Conservation (phyloP, 495 filamentous ascomycete genomes). For the Penicillium psychrofluorescens region DNA sequence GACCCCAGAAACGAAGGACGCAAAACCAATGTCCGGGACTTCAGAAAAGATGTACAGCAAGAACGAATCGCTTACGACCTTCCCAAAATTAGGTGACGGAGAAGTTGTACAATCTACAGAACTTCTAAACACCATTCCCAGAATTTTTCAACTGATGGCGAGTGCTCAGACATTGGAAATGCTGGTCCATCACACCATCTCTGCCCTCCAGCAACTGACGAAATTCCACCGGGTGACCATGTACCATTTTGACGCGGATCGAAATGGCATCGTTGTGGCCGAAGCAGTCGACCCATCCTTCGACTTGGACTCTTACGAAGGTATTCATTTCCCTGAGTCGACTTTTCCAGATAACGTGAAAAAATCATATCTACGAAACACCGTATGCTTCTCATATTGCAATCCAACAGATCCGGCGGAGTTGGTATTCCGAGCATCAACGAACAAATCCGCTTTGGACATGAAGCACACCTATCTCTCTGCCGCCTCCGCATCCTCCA, state of each 20-base stretch:
- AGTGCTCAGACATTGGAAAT: constrained; percentile 56
- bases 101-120: constrained; percentile 54
- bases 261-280: constrained; percentile 75
- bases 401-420: constrained; percentile 35
- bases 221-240: constrained; percentile 84
- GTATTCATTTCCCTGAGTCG: constrained; percentile 75
- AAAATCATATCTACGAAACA: constrained; percentile 59
- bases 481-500: constrained; percentile 70
- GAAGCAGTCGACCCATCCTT: constrained; percentile 67
- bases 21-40: neutral
- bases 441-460: constrained; percentile 55
- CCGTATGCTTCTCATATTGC: constrained; percentile 19
- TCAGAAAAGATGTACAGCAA: neutral
- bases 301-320: constrained; percentile 70
- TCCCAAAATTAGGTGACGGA: constrained; percentile 39
- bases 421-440: constrained; percentile 69
- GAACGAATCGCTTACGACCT: neutral
- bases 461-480: constrained; percentile 74
- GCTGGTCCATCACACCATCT: constrained; percentile 7
- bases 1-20: constrained; percentile 33
- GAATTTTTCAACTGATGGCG: constrained; percentile 73
- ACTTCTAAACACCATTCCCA: constrained; percentile 78
- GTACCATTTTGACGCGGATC: constrained; percentile 74
- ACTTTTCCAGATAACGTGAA: constrained; percentile 70
- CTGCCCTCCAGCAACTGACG: constrained; percentile 62